These are phyloP conservation scores for Fonsecaea pugnacius DNA, from an alignment of 2,329 filamentous ascomycete species.

Conservation along the genomic window DNA sequence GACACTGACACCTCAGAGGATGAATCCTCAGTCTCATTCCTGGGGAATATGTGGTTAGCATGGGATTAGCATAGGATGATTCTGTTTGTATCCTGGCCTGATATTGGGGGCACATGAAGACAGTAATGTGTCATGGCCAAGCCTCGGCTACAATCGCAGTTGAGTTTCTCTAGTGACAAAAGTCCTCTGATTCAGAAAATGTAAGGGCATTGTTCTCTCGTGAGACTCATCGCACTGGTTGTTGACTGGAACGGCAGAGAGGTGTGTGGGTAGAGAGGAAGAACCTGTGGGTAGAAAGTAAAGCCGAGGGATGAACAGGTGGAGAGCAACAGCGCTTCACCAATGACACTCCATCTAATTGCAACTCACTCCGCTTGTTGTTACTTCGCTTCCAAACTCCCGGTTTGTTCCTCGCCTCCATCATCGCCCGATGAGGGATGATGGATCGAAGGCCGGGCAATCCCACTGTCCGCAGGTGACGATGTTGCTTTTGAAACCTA, in stretches of 20 bases:
- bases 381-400: constrained; percentile 21
- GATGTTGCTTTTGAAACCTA: constrained; percentile 8
- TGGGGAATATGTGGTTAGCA: neutral
- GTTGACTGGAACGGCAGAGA: neutral
- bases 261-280: neutral
- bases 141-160: neutral
- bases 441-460: neutral
- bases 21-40: neutral
- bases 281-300: neutral
- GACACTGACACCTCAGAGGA: neutral
- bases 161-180: neutral
- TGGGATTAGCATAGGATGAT: neutral
- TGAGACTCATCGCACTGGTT: neutral
- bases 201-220: neutral
- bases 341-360: neutral
- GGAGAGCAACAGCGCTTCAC: neutral
- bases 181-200: neutral
- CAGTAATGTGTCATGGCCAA: neutral
- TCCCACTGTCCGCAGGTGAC: constrained; percentile 9
- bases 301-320: neutral
- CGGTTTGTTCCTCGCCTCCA: constrained; percentile 21
- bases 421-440: constrained; percentile 13
- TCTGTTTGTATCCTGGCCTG: neutral
- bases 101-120: neutral
- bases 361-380: neutral